These are phyloP conservation scores for Linum trigynum DNA, from an alignment of 345 rosid species.

Conservation along the genomic window DNA sequence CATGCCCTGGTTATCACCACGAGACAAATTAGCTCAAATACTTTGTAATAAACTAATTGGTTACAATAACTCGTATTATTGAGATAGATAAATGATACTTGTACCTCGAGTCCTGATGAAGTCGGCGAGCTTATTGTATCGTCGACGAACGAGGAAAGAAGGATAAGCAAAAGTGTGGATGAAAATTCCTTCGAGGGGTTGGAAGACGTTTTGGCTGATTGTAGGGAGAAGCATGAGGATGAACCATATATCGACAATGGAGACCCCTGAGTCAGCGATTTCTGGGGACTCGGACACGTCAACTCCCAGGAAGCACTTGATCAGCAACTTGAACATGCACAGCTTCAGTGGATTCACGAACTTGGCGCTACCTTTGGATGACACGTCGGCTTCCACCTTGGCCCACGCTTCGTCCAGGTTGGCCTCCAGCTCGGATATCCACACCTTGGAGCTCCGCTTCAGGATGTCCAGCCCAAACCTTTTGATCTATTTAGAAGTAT, in stretches of 20 bases:
- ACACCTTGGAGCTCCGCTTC: slow-evolving; percentile 62
- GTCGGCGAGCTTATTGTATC: slow-evolving; percentile 42
- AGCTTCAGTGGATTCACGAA: slow-evolving; percentile 40
- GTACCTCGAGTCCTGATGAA: slow-evolving; percentile 43
- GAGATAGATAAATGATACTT: too few relatives aligned
- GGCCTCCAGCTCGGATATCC: slow-evolving; percentile 37
- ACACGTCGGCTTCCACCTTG: slow-evolving; percentile 33
- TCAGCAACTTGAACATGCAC: slow-evolving; percentile 51
- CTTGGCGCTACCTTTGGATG: slow-evolving; percentile 31
- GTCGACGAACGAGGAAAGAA: slow-evolving; percentile 38
- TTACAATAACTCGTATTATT: neutral
- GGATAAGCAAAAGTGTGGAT: slow-evolving; percentile 80
- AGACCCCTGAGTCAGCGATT: slow-evolving; percentile 38
- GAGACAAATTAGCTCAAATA: too few relatives aligned
- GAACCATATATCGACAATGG: slow-evolving; percentile 52
- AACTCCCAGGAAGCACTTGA: slow-evolving; percentile 46
- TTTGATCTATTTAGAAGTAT: slow-evolving; percentile 35
- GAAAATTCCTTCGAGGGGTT: slow-evolving; percentile 62
- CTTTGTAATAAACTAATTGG: neutral
- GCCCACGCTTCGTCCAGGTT: slow-evolving; percentile 50
- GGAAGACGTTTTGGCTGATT: slow-evolving; percentile 26
- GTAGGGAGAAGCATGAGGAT: slow-evolving; percentile 57
- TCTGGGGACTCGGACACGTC: slow-evolving; percentile 41
- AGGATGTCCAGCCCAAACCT: slow-evolving; percentile 43
- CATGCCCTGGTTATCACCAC: slow-evolving; percentile 14